A percentile compares a stretch with the other conserved stretches of the same genome.
Conservation (phyloP, 164 flowering plant genomes). For the Echeveria elegans region DNA sequence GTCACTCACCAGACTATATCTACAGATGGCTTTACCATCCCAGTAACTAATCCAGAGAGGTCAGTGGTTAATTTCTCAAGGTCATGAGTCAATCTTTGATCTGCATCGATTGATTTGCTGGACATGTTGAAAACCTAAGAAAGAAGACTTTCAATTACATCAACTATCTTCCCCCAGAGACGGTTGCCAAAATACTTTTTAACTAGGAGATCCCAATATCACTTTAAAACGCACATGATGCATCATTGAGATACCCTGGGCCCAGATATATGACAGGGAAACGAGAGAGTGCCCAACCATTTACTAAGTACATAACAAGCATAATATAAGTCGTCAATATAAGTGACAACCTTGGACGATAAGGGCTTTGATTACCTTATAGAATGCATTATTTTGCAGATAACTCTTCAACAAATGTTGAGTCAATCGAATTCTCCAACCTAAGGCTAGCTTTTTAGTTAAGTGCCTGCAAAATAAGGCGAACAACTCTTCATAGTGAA, state of each 20-base stretch:
- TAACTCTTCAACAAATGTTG: slow-evolving; percentile 76
- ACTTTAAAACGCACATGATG: neutral
- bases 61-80: slow-evolving; percentile 83
- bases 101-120: slow-evolving; percentile 72
- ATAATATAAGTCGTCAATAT: neutral
- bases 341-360: neutral
- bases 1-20: slow-evolving; percentile 83
- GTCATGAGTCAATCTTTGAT: slow-evolving; percentile 91
- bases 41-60: slow-evolving; percentile 85
- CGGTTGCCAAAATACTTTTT: neutral
- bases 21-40: slow-evolving; percentile 96
- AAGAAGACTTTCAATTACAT: neutral
- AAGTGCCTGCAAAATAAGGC: slow-evolving; percentile 46
- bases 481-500: neutral
- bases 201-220: neutral
- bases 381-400: slow-evolving; percentile 79
- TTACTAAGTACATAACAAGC: neutral
- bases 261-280: neutral
- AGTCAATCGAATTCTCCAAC: slow-evolving; percentile 94
- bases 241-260: neutral
- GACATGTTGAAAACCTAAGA: slow-evolving; percentile 85
- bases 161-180: neutral
- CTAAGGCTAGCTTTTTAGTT: slow-evolving; percentile 78
- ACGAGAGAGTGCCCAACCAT: neutral
- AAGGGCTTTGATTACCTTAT: slow-evolving; percentile 49